A percentile compares a stretch with the other conserved stretches of the same genome.
phyloP scores from a whole-genome alignment of 2,329 filamentous ascomycete species.

The Monosporascus sp. region DNA sequence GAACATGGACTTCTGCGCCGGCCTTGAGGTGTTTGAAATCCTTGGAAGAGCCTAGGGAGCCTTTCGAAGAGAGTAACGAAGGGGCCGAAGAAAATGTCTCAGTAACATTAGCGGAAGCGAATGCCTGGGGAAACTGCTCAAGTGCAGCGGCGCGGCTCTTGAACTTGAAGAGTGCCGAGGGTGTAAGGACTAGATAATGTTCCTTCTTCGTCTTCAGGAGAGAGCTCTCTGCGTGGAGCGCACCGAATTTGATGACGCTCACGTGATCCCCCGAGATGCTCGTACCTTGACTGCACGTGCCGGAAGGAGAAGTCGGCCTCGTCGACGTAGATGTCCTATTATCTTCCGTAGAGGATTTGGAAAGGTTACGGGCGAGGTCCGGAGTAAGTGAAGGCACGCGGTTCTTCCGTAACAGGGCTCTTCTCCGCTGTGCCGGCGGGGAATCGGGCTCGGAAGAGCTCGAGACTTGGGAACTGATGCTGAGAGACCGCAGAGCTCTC shows the following conservation, averaged over 20 bases:
- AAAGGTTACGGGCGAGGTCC: slow-evolving; percentile 22
- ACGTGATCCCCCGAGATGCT: slow-evolving; percentile 23
- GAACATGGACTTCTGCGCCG: slow-evolving; percentile 36
- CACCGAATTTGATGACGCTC: slow-evolving; percentile 36
- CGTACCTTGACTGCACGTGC: slow-evolving; percentile 19
- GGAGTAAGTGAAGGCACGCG: slow-evolving; percentile 15
- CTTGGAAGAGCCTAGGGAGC: slow-evolving; percentile 21
- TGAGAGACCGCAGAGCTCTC: slow-evolving; percentile 26
- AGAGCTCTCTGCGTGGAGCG: slow-evolving; percentile 45
- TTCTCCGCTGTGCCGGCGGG: slow-evolving; percentile 13
- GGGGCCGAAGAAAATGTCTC: slow-evolving; percentile 28
- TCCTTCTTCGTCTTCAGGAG: slow-evolving; percentile 44
- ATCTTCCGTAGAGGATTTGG: slow-evolving; percentile 24
- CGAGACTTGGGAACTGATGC: slow-evolving; percentile 26
- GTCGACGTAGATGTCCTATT: slow-evolving; percentile 24
- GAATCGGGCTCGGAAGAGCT: slow-evolving; percentile 21
- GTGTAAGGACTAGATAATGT: slow-evolving; percentile 45
- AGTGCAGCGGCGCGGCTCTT: slow-evolving; percentile 42
- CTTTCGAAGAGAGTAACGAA: slow-evolving; percentile 4
- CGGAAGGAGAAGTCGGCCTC: slow-evolving; percentile 24
- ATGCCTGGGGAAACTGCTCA: slow-evolving; percentile 41
- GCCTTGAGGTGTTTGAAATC: slow-evolving; percentile 17
- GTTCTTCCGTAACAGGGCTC: slow-evolving; percentile 19
- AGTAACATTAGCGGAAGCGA: slow-evolving; percentile 24
- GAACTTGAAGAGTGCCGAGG: slow-evolving; percentile 46